A percentile compares a stretch with the other conserved stretches of the same genome.
phyloP scores from a whole-genome alignment of 208 protist species.

The Crithidia sp. region DNA sequence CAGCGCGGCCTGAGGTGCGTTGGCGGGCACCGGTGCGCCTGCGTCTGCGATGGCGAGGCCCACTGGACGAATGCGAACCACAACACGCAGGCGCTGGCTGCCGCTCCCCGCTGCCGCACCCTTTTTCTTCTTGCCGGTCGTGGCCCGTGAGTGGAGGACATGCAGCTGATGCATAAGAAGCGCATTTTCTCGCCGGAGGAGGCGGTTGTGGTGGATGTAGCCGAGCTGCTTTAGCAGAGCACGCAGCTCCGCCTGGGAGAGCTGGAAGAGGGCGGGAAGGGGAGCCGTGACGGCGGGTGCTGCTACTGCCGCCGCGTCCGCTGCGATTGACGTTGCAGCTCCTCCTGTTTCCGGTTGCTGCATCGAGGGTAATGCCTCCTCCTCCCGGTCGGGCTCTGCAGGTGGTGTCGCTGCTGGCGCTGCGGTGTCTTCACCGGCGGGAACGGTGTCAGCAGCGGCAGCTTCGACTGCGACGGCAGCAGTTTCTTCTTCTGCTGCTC shows the following conservation, averaged over 20 bases:
- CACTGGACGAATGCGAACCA: conserved; percentile 11
- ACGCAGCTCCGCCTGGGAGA: neutral
- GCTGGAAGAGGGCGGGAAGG: neutral
- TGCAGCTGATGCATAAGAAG: conserved; percentile 11
- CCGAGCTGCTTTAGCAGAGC: conserved; percentile 12
- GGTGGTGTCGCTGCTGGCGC: too few relatives aligned
- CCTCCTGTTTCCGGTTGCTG: too few relatives aligned
- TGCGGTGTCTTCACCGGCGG: too few relatives aligned
- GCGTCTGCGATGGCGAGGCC: neutral
- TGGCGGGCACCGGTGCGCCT: neutral
- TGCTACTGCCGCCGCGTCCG: neutral
- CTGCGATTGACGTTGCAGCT: neutral
- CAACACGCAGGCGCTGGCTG: neutral
- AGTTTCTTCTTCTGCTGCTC: too few relatives aligned
- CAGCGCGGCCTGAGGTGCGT: neutral
- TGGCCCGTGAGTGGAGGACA: neutral
- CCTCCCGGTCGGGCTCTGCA: neutral
- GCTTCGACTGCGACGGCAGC: too few relatives aligned
- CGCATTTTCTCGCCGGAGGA: conserved; percentile 20
- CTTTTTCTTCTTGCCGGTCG: neutral
- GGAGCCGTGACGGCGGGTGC: neutral
- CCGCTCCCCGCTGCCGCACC: neutral
- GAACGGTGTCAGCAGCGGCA: too few relatives aligned
- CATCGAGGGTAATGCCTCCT: too few relatives aligned
- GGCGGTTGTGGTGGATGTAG: conserved; percentile 24